These are phyloP conservation scores for Globisporangium solare DNA, from an alignment of 352 stramenopile species.

Conservation along the genomic window DNA sequence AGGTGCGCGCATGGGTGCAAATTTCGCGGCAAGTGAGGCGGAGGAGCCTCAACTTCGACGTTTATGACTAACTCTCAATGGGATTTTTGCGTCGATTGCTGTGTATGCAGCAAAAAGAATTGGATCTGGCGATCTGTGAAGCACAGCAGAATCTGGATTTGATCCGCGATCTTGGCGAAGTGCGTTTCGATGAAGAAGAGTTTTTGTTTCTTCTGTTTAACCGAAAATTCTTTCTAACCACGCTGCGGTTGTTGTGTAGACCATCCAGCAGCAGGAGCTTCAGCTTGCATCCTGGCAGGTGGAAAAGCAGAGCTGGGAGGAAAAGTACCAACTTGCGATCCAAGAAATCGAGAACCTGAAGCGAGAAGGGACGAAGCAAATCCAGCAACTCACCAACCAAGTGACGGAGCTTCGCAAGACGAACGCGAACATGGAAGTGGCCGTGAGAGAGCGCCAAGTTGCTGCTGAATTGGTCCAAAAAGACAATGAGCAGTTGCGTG, in stretches of 20 bases:
- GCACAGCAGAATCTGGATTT: slow-evolving; percentile 61
- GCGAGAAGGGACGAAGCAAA: slow-evolving; percentile 46
- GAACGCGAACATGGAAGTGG: slow-evolving; percentile 43
- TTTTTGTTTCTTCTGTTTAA: too few species aligned
- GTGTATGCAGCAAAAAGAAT: slow-evolving; percentile 51
- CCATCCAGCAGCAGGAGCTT: slow-evolving; percentile 57
- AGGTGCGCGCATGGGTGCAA: too few species aligned
- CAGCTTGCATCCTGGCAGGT: slow-evolving; percentile 46
- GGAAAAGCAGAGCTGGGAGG: slow-evolving; percentile 74
- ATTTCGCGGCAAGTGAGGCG: too few species aligned
- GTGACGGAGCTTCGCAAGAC: slow-evolving; percentile 42
- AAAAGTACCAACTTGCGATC: slow-evolving; percentile 58
- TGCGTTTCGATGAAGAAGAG: slow-evolving; percentile 12
- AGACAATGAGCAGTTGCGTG: slow-evolving; percentile 33
- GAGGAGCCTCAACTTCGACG: too few species aligned
- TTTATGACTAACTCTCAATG: too few species aligned
- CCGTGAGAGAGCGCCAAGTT: slow-evolving; percentile 37
- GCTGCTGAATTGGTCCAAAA: slow-evolving; percentile 31
- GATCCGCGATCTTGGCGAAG: slow-evolving; percentile 46
- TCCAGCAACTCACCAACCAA: slow-evolving; percentile 43
- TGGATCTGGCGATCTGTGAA: slow-evolving; percentile 74
- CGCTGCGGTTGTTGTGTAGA: slow-evolving; percentile 12
- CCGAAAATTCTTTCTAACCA: too few species aligned
- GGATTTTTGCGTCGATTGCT: too few species aligned
- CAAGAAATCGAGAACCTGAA: slow-evolving; percentile 50